Percentiles rank a stretch among this genome's conserved stretches.
phyloP scores from a whole-genome alignment of 2,329 filamentous ascomycete species.

The Zymoseptoria crescenta region DNA sequence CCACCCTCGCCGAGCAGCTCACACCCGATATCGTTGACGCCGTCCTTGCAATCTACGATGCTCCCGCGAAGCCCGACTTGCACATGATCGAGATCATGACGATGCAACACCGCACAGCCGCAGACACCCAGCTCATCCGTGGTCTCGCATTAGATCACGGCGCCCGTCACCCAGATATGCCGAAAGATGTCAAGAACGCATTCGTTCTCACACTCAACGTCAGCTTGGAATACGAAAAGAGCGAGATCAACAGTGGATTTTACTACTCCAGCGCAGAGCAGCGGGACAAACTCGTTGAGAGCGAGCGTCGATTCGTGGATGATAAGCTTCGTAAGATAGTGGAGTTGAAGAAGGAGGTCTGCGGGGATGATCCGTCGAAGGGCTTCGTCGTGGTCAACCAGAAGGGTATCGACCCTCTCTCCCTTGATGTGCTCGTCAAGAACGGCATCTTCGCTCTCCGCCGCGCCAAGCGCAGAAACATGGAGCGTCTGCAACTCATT shows the following conservation, averaged over 20 bases:
- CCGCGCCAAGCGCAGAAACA: slow-evolving; percentile 94
- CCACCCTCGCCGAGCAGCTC: slow-evolving; percentile 77
- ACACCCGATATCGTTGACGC: slow-evolving; percentile 95
- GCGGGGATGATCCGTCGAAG: slow-evolving; percentile 86
- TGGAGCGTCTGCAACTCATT: slow-evolving; percentile 93
- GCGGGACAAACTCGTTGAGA: slow-evolving; percentile 95
- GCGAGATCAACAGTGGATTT: slow-evolving; percentile 97
- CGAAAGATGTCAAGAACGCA: slow-evolving; percentile 90
- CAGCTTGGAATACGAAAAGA: slow-evolving; percentile 96
- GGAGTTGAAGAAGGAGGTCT: slow-evolving; percentile 95
- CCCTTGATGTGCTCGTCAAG: slow-evolving; percentile 92
- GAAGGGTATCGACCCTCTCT: slow-evolving; percentile 96
- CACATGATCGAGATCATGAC: slow-evolving; percentile 99
- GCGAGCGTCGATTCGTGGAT: slow-evolving; percentile 90
- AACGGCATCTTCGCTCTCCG: slow-evolving; percentile 93
- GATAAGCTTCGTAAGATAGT: slow-evolving; percentile 96
- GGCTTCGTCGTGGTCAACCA: slow-evolving; percentile 98
- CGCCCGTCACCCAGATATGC: slow-evolving; percentile 95
- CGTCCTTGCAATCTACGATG: slow-evolving; percentile 85
- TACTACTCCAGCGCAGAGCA: slow-evolving; percentile 98
- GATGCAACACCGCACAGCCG: slow-evolving; percentile 95
- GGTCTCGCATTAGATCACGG: slow-evolving; percentile 92
- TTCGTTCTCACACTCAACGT: slow-evolving; percentile 94
- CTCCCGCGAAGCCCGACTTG: slow-evolving; percentile 85
- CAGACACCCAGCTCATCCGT: slow-evolving; percentile 91